phyloP scores from a whole-genome alignment of 176 grass and related monocot species.

The Dactylis glomerata region DNA sequence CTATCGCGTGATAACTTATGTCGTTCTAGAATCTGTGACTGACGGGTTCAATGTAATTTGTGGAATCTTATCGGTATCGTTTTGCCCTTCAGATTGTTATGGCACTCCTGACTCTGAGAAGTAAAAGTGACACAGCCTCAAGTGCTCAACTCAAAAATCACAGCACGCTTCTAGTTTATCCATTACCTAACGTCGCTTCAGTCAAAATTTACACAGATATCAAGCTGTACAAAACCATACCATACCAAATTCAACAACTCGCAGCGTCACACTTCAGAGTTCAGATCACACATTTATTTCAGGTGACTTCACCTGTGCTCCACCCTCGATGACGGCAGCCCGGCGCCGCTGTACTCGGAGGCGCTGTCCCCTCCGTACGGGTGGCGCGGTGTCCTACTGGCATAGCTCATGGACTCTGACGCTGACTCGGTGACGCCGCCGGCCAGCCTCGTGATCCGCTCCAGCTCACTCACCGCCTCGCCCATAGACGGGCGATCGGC shows the following conservation, averaged over 20 bases:
- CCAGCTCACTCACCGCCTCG: conserved; percentile 58
- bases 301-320: conserved; percentile 43
- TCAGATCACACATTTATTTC: neutral
- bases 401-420: conserved; percentile 49
- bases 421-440: conserved; percentile 29
- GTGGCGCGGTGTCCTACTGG: conserved; percentile 39
- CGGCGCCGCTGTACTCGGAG: conserved; percentile 52
- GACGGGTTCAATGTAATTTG: too few relatives aligned
- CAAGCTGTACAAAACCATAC: neutral
- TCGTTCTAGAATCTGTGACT: too few relatives aligned
- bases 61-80: too few relatives aligned
- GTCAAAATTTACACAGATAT: neutral
- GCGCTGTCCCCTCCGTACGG: conserved; percentile 44
- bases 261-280: neutral
- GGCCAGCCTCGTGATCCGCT: conserved; percentile 53
- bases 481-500: conserved; percentile 59
- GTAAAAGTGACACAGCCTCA: too few relatives aligned
- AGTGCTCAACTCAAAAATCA: neutral
- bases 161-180: neutral
- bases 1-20: too few relatives aligned
- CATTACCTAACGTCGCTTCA: neutral
- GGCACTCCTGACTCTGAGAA: neutral
- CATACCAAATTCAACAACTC: neutral
- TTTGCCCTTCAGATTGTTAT: too few relatives aligned
- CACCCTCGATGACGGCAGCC: conserved; percentile 33